Conservation (phyloP, 1,284 basidiomycete species). For the Ceratorhiza oryzae-sativae region DNA sequence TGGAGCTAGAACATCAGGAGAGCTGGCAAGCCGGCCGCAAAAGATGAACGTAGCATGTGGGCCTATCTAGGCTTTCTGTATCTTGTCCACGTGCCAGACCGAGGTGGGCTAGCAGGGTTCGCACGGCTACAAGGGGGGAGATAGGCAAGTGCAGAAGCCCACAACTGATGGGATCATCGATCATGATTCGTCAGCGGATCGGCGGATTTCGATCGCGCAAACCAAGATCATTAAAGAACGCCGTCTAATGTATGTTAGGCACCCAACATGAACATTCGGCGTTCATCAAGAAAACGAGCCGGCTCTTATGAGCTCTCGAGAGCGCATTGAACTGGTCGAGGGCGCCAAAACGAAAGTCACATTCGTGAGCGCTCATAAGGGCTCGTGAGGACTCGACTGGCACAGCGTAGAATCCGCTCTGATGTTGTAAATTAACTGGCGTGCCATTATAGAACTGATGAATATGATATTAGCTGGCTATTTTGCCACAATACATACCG, state of each 20-base stretch:
- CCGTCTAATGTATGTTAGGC: too few relatives aligned
- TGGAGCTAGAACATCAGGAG: not conserved
- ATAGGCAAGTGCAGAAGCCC: constrained; percentile 1
- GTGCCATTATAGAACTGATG: too few relatives aligned
- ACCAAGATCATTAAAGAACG: too few relatives aligned
- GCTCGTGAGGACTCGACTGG: not conserved
- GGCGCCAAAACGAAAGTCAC: too few relatives aligned
- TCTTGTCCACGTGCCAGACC: not conserved
- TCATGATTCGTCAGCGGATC: constrained; percentile 4
- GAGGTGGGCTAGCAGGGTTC: not conserved
- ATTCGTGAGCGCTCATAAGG: too few relatives aligned
- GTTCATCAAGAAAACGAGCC: not conserved
- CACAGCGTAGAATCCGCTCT: not conserved
- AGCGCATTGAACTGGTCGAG: too few relatives aligned
- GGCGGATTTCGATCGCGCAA: not conserved
- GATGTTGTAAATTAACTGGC: too few relatives aligned
- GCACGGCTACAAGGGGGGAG: not conserved
- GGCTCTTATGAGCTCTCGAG: not conserved
- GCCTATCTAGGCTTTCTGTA: not conserved
- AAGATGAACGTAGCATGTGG: too few relatives aligned
- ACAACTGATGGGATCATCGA: not conserved
- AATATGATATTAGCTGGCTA: too few relatives aligned
- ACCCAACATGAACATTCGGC: too few relatives aligned
- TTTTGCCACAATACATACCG: too few relatives aligned
- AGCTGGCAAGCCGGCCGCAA: not conserved